These are phyloP conservation scores for Pachysandra terminalis DNA, from an alignment of 164 flowering plant genomes.

Conservation along the genomic window DNA sequence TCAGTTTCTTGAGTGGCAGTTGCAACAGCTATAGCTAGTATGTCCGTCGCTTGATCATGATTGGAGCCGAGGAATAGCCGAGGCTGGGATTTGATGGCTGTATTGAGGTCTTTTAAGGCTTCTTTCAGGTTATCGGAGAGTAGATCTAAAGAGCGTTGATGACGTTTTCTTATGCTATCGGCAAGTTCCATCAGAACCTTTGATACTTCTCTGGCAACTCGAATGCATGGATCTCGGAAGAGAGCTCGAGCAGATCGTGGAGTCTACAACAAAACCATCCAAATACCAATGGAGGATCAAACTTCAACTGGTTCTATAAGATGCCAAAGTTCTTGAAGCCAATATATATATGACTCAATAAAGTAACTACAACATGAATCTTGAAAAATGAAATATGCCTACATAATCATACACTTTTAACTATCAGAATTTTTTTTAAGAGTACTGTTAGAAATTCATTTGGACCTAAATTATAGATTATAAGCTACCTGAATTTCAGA, in stretches of 20 bases:
- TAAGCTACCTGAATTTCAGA: slow-evolving; percentile 79
- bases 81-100: slow-evolving; percentile 79
- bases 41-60: slow-evolving; percentile 31
- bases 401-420: no score
- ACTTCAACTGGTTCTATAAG: neutral
- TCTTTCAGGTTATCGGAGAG: slow-evolving; percentile 76
- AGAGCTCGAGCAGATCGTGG: slow-evolving; percentile 58
- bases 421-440: no score
- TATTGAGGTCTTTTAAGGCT: slow-evolving; percentile 72
- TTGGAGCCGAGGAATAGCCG: slow-evolving; percentile 66
- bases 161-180: slow-evolving; percentile 53
- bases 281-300: neutral
- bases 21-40: slow-evolving; percentile 46
- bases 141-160: slow-evolving; percentile 52
- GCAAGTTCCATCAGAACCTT: slow-evolving; percentile 67
- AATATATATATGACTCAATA: no score
- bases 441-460: no score
- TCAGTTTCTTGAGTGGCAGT: slow-evolving; percentile 24
- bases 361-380: no score
- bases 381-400: no score
- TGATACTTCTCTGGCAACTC: slow-evolving; percentile 63
- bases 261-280: slow-evolving; percentile 34
- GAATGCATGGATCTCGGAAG: slow-evolving; percentile 67
- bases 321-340: no score
- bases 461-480: no score